Evolutionary conservation across 371 early-diverging fungal species (phyloP).

Genomic region (Rhizopus microsporus): DNA sequence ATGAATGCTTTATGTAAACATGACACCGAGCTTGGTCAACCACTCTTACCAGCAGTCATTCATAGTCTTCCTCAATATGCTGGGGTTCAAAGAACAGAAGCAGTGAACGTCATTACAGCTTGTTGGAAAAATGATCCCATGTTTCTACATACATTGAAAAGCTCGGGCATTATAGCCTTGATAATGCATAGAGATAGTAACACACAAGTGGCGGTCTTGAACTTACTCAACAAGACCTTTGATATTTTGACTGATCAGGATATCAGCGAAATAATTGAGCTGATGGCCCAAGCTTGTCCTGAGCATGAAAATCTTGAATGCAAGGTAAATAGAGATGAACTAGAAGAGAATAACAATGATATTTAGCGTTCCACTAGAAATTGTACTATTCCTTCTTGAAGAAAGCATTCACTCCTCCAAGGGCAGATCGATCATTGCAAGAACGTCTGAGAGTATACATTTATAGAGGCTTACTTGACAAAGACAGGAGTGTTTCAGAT

Average conservation of each 20-base stretch:
- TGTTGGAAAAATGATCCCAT: slow-evolving; percentile 48
- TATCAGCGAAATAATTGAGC: slow-evolving; percentile 44
- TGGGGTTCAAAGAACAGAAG: slow-evolving; percentile 39
- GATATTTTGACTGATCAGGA: slow-evolving; percentile 36
- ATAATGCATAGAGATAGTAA: slow-evolving; percentile 7
- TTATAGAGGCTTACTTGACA: slow-evolving; percentile 57
- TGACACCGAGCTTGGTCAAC: slow-evolving; percentile 36
- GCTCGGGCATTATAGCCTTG: slow-evolving; percentile 37
- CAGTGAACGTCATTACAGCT: slow-evolving; percentile 58
- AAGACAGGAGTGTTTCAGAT: slow-evolving; percentile 48
- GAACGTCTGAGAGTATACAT: slow-evolving; percentile 4
- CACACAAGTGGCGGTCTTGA: slow-evolving; percentile 51
- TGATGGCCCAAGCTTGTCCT: slow-evolving; percentile 32
- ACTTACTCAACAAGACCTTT: slow-evolving; percentile 53
- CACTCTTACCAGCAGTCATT: slow-evolving; percentile 35
- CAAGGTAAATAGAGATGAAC: slow-evolving; percentile 35
- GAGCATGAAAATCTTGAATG: slow-evolving; percentile 48
- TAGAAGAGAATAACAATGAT: not conserved
- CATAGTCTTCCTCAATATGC: slow-evolving; percentile 38
- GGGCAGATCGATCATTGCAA: not conserved
- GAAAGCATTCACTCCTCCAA: slow-evolving; percentile 6
- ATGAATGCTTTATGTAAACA: slow-evolving; percentile 49
- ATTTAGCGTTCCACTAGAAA: slow-evolving; percentile 18
- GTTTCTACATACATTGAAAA: slow-evolving; percentile 53
- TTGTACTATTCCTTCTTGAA: slow-evolving; percentile 33